Percentiles rank a stretch among this genome's conserved stretches.
Evolutionary conservation across 108 stramenopile genomes (phyloP).

Genomic region (Hondaea fermentalgiana): DNA sequence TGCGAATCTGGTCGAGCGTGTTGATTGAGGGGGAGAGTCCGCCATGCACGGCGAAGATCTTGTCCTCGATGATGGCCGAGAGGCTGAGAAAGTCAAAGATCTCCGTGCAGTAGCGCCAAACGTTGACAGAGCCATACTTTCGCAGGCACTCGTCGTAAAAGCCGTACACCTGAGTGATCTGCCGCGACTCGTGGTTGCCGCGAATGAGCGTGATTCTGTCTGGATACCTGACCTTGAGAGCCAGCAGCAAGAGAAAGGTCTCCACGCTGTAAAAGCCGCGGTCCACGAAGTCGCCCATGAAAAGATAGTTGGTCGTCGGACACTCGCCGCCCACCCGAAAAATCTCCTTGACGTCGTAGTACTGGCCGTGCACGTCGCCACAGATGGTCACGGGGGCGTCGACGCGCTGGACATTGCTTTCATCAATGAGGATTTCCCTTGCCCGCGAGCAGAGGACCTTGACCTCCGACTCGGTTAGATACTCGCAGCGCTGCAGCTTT

Average conservation of each 20-base stretch:
- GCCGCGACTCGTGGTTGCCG: slow-evolving; percentile 91
- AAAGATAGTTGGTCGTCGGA: slow-evolving; percentile 93
- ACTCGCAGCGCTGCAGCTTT: slow-evolving; percentile 87
- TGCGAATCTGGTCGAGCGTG: slow-evolving; percentile 93
- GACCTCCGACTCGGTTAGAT: slow-evolving; percentile 94
- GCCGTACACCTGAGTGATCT: slow-evolving; percentile 97
- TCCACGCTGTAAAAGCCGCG: slow-evolving; percentile 97
- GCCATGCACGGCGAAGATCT: slow-evolving; percentile 92
- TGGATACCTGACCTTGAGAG: slow-evolving; percentile 92
- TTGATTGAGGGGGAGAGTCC: slow-evolving; percentile 83
- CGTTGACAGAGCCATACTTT: slow-evolving; percentile 93
- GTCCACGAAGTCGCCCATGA: slow-evolving; percentile 99
- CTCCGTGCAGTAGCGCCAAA: slow-evolving; percentile 96
- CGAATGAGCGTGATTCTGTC: slow-evolving; percentile 94
- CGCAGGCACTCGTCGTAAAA: slow-evolving; percentile 98
- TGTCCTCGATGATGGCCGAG: slow-evolving; percentile 87
- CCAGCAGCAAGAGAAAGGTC: slow-evolving; percentile 86
- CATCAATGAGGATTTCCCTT: slow-evolving; percentile 94
- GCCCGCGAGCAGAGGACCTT: slow-evolving; percentile 89
- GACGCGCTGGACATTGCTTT: slow-evolving; percentile 93
- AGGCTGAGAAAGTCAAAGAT: slow-evolving; percentile 91
- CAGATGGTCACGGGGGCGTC: slow-evolving; percentile 98
- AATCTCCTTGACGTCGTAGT: slow-evolving; percentile 91
- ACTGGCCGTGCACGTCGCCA: slow-evolving; percentile 99
- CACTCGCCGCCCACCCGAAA: slow-evolving; percentile 98